Conservation (phyloP, 2,329 filamentous ascomycete species). For the Exophiala sp. region DNA sequence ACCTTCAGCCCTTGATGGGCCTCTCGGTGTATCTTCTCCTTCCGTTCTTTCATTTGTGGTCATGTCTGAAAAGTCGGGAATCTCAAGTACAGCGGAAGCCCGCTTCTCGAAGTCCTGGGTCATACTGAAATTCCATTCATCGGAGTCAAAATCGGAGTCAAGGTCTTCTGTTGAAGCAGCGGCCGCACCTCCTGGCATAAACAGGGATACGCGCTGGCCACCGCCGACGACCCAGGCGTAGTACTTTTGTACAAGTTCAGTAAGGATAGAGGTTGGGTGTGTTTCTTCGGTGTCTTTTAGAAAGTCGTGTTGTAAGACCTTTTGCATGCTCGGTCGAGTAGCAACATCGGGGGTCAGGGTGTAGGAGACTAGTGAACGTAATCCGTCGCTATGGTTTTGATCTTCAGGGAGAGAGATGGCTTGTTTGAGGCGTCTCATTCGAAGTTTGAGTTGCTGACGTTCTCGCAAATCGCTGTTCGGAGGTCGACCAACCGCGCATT, state of each 20-base stretch:
- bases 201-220: constrained; percentile 54
- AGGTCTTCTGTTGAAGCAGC: constrained; percentile 49
- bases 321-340: constrained; percentile 45
- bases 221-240: constrained; percentile 49
- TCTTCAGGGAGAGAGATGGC: constrained; percentile 42
- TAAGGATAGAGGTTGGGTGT: constrained; percentile 44
- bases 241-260: constrained; percentile 46
- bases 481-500: constrained; percentile 48
- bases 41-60: constrained; percentile 45
- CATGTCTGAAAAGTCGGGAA: constrained; percentile 33
- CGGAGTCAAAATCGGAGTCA: constrained; percentile 41
- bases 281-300: constrained; percentile 41
- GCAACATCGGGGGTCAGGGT: constrained; percentile 43
- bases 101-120: constrained; percentile 58
- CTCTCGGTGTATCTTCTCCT: constrained; percentile 37
- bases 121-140: constrained; percentile 65
- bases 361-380: constrained; percentile 45
- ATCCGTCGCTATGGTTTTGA: constrained; percentile 41
- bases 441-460: constrained; percentile 30
- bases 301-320: constrained; percentile 46
- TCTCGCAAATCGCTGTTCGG: constrained; percentile 48
- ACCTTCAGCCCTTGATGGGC: constrained; percentile 16
- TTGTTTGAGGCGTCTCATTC: constrained; percentile 45
- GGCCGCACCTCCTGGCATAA: constrained; percentile 57
- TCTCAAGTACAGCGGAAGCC: constrained; percentile 43